Evolutionary conservation across 2,329 filamentous ascomycete genomes (phyloP), one percentile per base, ranked within the genome.

Genomic region (Alternaria solani): DNA sequence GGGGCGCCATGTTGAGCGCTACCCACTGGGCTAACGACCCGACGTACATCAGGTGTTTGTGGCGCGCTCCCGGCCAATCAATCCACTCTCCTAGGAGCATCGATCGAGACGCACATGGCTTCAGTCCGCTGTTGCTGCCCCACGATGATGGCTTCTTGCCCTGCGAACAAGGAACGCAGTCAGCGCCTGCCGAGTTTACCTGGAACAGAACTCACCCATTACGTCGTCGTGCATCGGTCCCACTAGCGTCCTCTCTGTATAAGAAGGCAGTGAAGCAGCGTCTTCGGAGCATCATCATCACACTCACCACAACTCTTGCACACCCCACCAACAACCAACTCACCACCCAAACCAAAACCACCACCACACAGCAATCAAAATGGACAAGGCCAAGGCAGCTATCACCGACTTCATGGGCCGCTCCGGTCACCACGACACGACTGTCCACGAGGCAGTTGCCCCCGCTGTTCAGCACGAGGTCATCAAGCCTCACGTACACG

Each of bases 391-490:
- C 39, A 90, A 88, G 81, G 81, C 83, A 70, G 86, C 85, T 61
- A 84, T 91, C 70, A 79, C 80, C 47, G 84, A 84, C 72, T 89
- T 91, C 80, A 83, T 89, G 68, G 55, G 67, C 73, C 84, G 85
- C 68, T 81, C 86, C 57, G 88, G 88, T 58, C 86, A 91, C 64
- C 85, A 91, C 68, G 87, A 89, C 70, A 92, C 89, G n/a, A 89
- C 86, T 14, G 87, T 92, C 4, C 86, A 91, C 62, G 87, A 91
- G 77, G 84, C 83, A 8, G 84, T 90, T 42, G 84, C 86, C 41
- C 84, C 86, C 0, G 84, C 86, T 12, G 84, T 91, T 3, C 82
- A 83, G 5, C 82, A 89, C 18, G 88, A 91, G 77, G 82, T 83
- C 1, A 76, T 91, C 44, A 85, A 82, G 60, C 86, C 85, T 43